These are phyloP conservation scores for Neocallimastix lanati DNA, from an alignment of 192 early-diverging fungal genomes.

Conservation along the genomic window DNA sequence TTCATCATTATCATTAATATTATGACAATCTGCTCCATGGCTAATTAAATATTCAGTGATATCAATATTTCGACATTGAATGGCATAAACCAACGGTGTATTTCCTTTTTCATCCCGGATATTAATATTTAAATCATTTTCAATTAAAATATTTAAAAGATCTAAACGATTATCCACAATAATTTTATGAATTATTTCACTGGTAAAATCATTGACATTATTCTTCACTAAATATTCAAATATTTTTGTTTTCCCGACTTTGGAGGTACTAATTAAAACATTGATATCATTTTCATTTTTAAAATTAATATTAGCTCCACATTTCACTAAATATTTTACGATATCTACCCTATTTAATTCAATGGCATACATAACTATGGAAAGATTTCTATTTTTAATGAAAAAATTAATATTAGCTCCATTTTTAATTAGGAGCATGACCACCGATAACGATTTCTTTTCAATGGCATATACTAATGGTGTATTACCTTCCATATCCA, in stretches of 20 bases:
- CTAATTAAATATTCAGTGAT: not conserved
- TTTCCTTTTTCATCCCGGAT: not conserved
- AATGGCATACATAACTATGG: not conserved
- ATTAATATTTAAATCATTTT: not conserved
- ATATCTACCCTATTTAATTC: not conserved
- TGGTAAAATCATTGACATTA: not conserved
- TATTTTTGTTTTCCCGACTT: not conserved
- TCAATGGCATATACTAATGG: not conserved
- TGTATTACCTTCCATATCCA: not conserved
- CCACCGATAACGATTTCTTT: not conserved
- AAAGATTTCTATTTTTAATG: not conserved
- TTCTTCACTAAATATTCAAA: not conserved
- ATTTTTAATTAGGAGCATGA: not conserved
- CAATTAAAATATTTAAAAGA: not conserved
- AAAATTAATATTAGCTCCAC: not conserved
- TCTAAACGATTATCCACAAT: not conserved
- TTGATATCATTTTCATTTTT: not conserved
- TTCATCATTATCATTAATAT: not conserved
- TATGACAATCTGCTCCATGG: not conserved
- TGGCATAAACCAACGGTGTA: not conserved
- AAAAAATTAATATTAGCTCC: not conserved
- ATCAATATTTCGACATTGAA: not conserved
- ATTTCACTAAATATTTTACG: not conserved
- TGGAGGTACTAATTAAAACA: not conserved
- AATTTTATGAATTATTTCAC: not conserved